Evolutionary conservation across 257 asterid species (phyloP), one percentile per base, ranked within the genome.

Genomic region (Dorcoceras hygrometricum): DNA sequence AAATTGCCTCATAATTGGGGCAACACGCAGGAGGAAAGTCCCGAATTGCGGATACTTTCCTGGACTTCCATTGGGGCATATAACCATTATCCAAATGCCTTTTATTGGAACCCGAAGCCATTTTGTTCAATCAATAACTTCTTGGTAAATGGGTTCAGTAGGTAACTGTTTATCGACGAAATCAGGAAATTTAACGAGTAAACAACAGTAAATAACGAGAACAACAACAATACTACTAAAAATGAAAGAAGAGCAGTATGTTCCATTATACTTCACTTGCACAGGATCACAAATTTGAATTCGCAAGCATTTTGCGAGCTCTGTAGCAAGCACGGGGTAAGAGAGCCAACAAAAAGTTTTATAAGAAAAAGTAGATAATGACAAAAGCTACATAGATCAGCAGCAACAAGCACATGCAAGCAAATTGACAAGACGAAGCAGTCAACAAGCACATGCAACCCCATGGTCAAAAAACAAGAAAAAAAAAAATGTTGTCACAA

Each of bases 11-110:
- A 46, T 63, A 72, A 64, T 73, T 79, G 23, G 14, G 76, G 66
- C 97, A 94, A 76, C 98, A 93, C 54, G 73, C 73, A n/a, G 74
- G 85, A 7, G 96, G 98, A 66, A 84, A 93, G n/a, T 81, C 75
- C 71, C 98, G 87, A 57, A 26, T 14, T 9, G 91, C 94, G 66
- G 87, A 84, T 56, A 87, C 88, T 77, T 80, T 88, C 70, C 98
- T 75, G 57, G 77, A 66, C 79, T 89, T 93, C 72, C 66, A 82
- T 66, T 83, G 86, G 31, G 88, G 81, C 51, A 62, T 22, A 60
- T 57, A 67, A 58, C 83, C 91, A 74, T 74, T 77, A 78, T 79
- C 90, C 73, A 71, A 34, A 46, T 76, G 64, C 71, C 84, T 77
- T 79, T 82, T 86, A 72, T 76, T 86, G 39, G 83, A 62, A 63